phyloP scores from a whole-genome alignment of 1,284 basidiomycete species.

The Cutaneotrichosporon sp. region DNA sequence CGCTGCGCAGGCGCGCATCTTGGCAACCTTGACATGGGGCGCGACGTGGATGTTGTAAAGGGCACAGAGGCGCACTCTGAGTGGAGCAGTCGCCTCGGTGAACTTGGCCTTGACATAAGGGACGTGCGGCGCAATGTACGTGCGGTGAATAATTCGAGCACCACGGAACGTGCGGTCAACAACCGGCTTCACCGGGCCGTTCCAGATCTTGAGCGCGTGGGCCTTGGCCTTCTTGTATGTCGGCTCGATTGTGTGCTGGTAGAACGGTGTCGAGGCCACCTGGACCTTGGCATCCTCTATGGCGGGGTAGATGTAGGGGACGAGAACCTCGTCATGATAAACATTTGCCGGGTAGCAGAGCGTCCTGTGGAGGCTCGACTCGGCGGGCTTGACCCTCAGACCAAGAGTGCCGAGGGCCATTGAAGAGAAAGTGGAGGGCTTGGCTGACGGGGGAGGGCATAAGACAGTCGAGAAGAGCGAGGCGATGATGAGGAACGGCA shows the following conservation, averaged over 20 bases:
- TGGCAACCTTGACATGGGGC: slow-evolving; percentile 34
- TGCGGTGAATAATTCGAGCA: slow-evolving; percentile 39
- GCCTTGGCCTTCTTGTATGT: slow-evolving; percentile 20
- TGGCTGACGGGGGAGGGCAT: slow-evolving; percentile 38
- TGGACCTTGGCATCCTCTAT: slow-evolving; percentile 32
- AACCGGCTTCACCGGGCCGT: slow-evolving; percentile 43
- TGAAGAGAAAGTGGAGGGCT: slow-evolving; percentile 32
- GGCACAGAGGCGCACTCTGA: slow-evolving; percentile 31
- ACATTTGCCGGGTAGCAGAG: slow-evolving; percentile 49
- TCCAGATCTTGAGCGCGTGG: slow-evolving; percentile 27
- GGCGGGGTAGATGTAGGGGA: slow-evolving; percentile 41
- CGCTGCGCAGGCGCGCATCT: slow-evolving; percentile 27
- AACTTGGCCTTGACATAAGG: slow-evolving; percentile 39
- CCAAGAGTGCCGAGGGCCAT: slow-evolving; percentile 41
- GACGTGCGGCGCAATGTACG: slow-evolving; percentile 46
- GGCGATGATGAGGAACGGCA: slow-evolving; percentile 43
- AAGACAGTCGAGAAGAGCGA: slow-evolving; percentile 47
- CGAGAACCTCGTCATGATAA: slow-evolving; percentile 41
- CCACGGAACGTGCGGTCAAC: slow-evolving; percentile 33
- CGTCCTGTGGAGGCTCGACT: slow-evolving; percentile 35
- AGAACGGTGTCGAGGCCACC: slow-evolving; percentile 31
- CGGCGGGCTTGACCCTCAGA: slow-evolving; percentile 14
- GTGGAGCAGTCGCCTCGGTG: slow-evolving; percentile 38
- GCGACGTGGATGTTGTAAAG: slow-evolving; percentile 30
- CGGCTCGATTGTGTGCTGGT: slow-evolving; percentile 36